These are phyloP conservation scores for Petunia axillaris DNA, from an alignment of 257 asterid genomes.

Conservation along the genomic window DNA sequence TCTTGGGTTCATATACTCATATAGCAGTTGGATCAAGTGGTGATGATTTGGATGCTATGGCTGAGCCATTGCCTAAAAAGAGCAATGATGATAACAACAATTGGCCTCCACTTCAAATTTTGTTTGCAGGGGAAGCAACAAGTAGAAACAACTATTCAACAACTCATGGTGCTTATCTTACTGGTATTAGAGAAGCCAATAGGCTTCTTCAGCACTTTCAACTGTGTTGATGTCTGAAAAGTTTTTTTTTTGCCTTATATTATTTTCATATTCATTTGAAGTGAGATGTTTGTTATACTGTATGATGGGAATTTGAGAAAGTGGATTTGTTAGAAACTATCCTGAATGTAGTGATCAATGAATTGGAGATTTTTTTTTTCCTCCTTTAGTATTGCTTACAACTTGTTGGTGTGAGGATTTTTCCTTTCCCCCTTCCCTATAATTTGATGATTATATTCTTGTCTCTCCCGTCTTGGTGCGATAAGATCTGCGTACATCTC, in stretches of 20 bases:
- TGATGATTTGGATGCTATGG: conserved; percentile 73
- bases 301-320: neutral
- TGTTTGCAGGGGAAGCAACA: conserved; percentile 95
- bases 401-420: neutral
- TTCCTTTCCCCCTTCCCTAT: neutral
- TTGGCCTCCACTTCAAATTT: conserved; percentile 58
- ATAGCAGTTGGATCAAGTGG: conserved; percentile 83
- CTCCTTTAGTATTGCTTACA: neutral
- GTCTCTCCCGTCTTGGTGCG: too few species aligned
- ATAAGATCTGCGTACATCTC: too few species aligned
- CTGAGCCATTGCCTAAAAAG: conserved; percentile 71
- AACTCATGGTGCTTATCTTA: conserved; percentile 89
- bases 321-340: neutral
- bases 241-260: neutral
- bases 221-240: conserved; percentile 42
- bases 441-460: neutral
- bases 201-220: conserved; percentile 84
- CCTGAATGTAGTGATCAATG: neutral
- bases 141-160: conserved; percentile 85
- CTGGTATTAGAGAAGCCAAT: conserved; percentile 89
- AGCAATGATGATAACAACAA: conserved; percentile 15
- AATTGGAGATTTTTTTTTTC: neutral
- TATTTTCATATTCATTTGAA: neutral
- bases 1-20: conserved; percentile 80
- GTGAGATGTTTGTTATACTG: neutral